Percentiles rank a stretch among this genome's conserved stretches.
Evolutionary conservation across 306 rosid species (phyloP).

Genomic region (Cicer pinnatifidum): DNA sequence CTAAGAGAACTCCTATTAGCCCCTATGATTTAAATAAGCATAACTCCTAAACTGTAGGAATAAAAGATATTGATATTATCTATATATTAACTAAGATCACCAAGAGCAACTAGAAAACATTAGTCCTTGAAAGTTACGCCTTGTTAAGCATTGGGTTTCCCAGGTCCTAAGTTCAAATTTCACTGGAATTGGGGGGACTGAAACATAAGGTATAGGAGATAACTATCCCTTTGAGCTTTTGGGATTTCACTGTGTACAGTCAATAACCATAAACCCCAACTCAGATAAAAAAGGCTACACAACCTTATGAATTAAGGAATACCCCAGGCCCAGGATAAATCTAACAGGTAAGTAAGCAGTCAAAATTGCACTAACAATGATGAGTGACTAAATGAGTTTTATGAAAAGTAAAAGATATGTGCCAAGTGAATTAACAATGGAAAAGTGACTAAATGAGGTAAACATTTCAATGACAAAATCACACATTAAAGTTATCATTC

Average conservation of each 20-base stretch:
- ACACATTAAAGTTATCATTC: constrained; percentile 25
- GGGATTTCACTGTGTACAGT: constrained; percentile 3
- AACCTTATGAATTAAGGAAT: constrained; percentile 8
- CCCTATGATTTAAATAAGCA: constrained; percentile 5
- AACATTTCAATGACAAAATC: constrained; percentile 25
- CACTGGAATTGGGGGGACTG: constrained; percentile 2
- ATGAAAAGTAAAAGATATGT: constrained; percentile 9
- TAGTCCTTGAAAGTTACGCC: constrained; percentile 12
- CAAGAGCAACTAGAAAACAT: constrained; percentile 7
- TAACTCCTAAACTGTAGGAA: neutral
- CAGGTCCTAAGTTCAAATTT: constrained; percentile 1
- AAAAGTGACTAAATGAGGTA: constrained; percentile 4
- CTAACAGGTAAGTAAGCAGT: constrained; percentile 20
- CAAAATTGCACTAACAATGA: neutral
- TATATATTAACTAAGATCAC: neutral
- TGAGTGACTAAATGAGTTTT: constrained; percentile 3
- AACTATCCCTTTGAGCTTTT: constrained; percentile 1
- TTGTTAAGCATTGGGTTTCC: constrained; percentile 7
- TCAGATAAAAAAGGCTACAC: constrained; percentile 27
- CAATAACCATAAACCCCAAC: constrained; percentile 9
- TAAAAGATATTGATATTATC: neutral
- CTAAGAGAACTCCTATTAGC: constrained; percentile 15
- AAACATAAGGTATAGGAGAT: constrained; percentile 28
- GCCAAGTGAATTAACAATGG: constrained; percentile 21
- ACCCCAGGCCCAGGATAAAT: constrained; percentile 20